Evolutionary conservation across 257 asterid species (phyloP).

Genomic region (Solanum paucissectum): DNA sequence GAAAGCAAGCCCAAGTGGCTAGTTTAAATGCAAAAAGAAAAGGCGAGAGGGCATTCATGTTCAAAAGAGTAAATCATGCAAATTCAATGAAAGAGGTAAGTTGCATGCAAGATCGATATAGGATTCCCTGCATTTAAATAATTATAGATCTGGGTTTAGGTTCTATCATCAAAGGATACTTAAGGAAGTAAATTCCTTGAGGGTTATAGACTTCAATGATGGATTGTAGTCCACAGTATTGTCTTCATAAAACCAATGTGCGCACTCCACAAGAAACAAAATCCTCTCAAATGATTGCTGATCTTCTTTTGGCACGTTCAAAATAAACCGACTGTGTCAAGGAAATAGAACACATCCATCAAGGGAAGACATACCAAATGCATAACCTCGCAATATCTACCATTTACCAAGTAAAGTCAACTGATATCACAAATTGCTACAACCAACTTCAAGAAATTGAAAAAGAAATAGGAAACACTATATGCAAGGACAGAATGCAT

Average conservation of each 20-base stretch:
- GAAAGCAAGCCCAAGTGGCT: background rate
- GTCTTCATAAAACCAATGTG: conserved; percentile 98
- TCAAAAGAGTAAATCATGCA: background rate
- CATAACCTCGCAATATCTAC: background rate
- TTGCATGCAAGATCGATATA: background rate
- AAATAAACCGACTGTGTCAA: conserved; percentile 84
- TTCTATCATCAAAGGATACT: conserved; percentile 51
- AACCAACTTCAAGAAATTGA: background rate
- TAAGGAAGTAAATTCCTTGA: conserved; percentile 86
- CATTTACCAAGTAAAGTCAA: background rate
- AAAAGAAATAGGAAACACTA: background rate
- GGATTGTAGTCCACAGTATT: conserved; percentile 90
- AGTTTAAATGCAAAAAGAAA: background rate
- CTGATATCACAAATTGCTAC: background rate
- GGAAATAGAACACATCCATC: background rate
- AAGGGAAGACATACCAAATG: background rate
- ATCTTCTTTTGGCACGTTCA: conserved; percentile 96
- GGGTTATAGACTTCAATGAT: conserved; percentile 79
- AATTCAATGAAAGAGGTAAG: background rate
- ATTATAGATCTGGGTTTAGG: background rate
- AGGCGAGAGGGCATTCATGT: background rate
- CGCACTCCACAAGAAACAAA: conserved; percentile 93
- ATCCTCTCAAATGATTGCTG: conserved; percentile 96
- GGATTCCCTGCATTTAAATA: background rate
- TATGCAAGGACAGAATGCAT: background rate